These are phyloP conservation scores for Aureoboletus auriporus DNA, from an alignment of 768 basidiomycete species.

Conservation along the genomic window DNA sequence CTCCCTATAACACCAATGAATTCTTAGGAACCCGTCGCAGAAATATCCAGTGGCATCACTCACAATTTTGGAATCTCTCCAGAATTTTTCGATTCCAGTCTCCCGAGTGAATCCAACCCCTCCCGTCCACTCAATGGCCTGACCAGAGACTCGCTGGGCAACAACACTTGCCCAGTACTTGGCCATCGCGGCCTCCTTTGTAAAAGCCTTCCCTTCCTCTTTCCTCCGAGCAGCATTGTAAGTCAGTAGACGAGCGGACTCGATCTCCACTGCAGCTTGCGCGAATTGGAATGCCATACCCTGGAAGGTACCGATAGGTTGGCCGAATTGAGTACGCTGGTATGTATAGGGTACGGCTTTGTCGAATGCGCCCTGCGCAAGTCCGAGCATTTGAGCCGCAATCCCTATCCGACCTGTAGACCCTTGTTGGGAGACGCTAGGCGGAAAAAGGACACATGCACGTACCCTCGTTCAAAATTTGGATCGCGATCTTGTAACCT, in stretches of 20 bases:
- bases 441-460: not conserved
- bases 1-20: conserved; percentile 48
- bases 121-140: conserved; percentile 95
- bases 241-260: conserved; percentile 83
- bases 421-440: not conserved
- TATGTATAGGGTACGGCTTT: conserved; percentile 95
- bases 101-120: conserved; percentile 92
- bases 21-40: conserved; percentile 2
- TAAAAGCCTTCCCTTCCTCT: conserved; percentile 83
- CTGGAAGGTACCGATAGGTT: conserved; percentile 91
- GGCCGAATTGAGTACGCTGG: conserved; percentile 91
- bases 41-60: conserved; percentile 28
- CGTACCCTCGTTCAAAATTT: conserved; percentile 89
- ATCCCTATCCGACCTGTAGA: conserved; percentile 83
- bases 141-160: conserved; percentile 82
- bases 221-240: conserved; percentile 96
- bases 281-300: conserved; percentile 96
- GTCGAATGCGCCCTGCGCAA: conserved; percentile 96
- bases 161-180: conserved; percentile 90
- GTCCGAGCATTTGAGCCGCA: conserved; percentile 97
- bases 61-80: conserved; percentile 95
- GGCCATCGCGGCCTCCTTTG: conserved; percentile 97
- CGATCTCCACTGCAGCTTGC: conserved; percentile 84
- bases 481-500: conserved; percentile 96
- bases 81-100: conserved; percentile 94